Base-by-base conservation (phyloP, 352 stramenopile genomes). In the Phytophthora pseudosyringae region DNA sequence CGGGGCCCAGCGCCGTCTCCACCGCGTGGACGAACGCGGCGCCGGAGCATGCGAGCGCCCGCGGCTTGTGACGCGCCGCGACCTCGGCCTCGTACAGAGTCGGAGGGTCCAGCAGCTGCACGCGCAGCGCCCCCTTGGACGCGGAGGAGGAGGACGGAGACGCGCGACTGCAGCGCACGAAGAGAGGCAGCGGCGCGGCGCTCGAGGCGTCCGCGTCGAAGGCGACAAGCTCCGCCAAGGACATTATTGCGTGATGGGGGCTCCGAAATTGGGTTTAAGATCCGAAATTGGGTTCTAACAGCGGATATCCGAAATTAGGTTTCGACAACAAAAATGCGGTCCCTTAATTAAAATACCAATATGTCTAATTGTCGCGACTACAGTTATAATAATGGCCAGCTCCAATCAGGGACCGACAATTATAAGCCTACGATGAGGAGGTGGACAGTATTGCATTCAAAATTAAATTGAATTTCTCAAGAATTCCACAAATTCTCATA, bases 21-120 rank as follows among this genome's bases (percentile, higher is more conserved):
- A 85, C 58, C 4, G 59, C 59, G 26, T 29, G n/a, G n/a, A 86
- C 48, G 40, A 76, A 89, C 32, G 75, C 70, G 6, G 12, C 18
- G 0, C 56, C 49, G 0, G 75, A 75, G 59, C 80, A 89, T 45
- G 80, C 66, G 28, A 89, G 69, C 11, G 77, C 75, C 10, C 43
- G 62, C 0, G 77, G 80, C 36, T 82, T 85, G 49, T 89, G 60
- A 53, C 29, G 28, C 10, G 72, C 58, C 0, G 67, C 43, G 26
- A 89, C 59, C 3, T 76, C 41, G 6, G 62, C 59, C 21, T 59
- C 53, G 55, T 68, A 85, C 32, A 85, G 52, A n/a, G 31, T 50
- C 35, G 64, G 58, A 1, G 69, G 70, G 9, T 77, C 58, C 6
- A 78, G 13, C 5, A 85, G 32, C 21, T 75, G 59, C 25, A 89